These are phyloP conservation scores for Gossypium ekmanianum DNA, from an alignment of 345 rosid genomes.

Conservation along the genomic window DNA sequence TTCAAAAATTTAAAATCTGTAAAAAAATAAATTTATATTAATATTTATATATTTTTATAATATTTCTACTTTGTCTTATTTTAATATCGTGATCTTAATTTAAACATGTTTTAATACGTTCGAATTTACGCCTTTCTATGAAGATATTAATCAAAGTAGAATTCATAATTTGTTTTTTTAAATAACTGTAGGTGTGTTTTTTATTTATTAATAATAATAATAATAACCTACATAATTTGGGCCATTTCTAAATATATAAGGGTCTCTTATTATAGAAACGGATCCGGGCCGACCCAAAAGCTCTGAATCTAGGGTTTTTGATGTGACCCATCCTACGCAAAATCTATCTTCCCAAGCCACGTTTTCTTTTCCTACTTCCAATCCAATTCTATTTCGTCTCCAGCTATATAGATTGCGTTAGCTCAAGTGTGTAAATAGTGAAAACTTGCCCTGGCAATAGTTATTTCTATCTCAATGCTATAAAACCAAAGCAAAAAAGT, in stretches of 20 bases:
- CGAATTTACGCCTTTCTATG: accelerated
- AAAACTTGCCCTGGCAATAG: background rate
- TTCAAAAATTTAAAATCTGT: no score
- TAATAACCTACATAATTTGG: background rate
- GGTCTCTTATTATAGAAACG: background rate
- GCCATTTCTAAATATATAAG: background rate
- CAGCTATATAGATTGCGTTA: no score
- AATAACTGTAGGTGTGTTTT: no score
- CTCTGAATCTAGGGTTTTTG: background rate
- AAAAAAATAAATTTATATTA: no score
- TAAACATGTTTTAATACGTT: no score
- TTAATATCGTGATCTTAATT: no score
- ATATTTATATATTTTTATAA: no score
- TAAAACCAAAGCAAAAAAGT: background rate
- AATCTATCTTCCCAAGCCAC: background rate
- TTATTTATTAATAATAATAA: no score
- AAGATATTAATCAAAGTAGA: no score
- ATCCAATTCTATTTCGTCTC: background rate
- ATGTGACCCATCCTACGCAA: background rate
- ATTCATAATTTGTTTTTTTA: no score
- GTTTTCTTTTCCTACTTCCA: slow-evolving; percentile 1
- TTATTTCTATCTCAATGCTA: background rate
- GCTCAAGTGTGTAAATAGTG: background rate
- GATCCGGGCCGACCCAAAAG: background rate
- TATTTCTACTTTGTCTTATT: no score